These are phyloP conservation scores for Teratosphaeria nubilosa DNA, from an alignment of 2,329 filamentous ascomycete species.

Conservation along the genomic window DNA sequence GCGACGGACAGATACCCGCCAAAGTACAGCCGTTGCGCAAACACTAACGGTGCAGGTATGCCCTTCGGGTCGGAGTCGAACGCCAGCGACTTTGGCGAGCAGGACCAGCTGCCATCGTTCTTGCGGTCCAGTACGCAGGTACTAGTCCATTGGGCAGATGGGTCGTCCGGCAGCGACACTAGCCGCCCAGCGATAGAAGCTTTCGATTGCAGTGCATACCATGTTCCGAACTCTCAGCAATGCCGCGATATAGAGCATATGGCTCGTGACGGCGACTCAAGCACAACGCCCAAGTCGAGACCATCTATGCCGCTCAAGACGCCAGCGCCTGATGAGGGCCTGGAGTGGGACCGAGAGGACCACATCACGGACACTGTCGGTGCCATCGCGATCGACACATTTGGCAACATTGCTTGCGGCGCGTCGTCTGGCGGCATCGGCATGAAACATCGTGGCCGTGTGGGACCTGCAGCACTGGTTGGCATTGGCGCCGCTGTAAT, in stretches of 20 bases:
- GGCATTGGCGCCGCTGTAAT: slow-evolving; percentile 85
- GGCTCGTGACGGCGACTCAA: background rate
- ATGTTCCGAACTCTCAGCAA: background rate
- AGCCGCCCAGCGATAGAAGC: background rate
- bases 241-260: background rate
- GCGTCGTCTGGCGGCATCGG: slow-evolving; percentile 96
- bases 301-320: background rate
- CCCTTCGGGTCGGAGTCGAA: slow-evolving; percentile 4
- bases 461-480: slow-evolving; percentile 86
- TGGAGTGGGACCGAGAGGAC: slow-evolving; percentile 34
- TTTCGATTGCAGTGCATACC: background rate
- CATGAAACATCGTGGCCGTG: slow-evolving; percentile 89
- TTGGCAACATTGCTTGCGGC: slow-evolving; percentile 81
- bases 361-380: slow-evolving; percentile 89
- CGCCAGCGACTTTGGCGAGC: slow-evolving; percentile 18
- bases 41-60: background rate
- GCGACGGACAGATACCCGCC: background rate
- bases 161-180: slow-evolving; percentile 26
- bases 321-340: background rate
- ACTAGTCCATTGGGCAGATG: slow-evolving; percentile 24
- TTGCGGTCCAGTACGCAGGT: background rate
- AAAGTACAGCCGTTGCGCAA: background rate
- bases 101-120: slow-evolving; percentile 3
- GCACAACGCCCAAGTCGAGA: background rate
- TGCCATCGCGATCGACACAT: slow-evolving; percentile 80